A percentile compares a stretch with the other conserved stretches of the same genome.
Conservation (phyloP, 768 basidiomycete genomes). For the Tephrocybe sp. region DNA sequence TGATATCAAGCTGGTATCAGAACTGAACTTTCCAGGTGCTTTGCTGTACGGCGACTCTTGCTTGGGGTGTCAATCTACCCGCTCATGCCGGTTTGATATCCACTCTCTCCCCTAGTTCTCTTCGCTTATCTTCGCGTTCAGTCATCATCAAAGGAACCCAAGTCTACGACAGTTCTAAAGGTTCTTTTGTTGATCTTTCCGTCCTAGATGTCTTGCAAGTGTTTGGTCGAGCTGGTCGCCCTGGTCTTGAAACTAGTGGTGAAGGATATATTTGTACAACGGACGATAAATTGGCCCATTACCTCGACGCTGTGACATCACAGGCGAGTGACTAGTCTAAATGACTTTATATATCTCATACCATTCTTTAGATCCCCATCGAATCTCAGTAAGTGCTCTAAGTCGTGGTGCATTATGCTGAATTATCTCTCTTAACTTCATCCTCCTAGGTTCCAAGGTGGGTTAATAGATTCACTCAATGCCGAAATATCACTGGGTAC, state of each 20-base stretch:
- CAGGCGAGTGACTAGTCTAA: conserved; percentile 50
- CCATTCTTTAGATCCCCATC: conserved; percentile 72
- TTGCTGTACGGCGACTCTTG: conserved; percentile 96
- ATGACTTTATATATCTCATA: conserved; percentile 1
- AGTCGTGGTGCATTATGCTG: background rate
- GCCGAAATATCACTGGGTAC: conserved; percentile 96
- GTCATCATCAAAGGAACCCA: conserved; percentile 98
- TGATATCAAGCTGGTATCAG: background rate
- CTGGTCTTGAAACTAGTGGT: conserved; percentile 86
- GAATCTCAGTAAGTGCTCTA: conserved; percentile 78
- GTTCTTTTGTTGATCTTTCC: conserved; percentile 89
- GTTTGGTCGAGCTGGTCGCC: conserved; percentile 93
- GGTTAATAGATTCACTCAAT: conserved; percentile 90
- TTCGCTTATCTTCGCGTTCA: conserved; percentile 25
- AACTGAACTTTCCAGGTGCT: conserved; percentile 64
- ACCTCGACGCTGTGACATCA: conserved; percentile 83
- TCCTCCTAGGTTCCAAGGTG: conserved; percentile 64
- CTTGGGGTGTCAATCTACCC: conserved; percentile 99
- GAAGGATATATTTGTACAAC: conserved; percentile 97
- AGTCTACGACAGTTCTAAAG: conserved; percentile 88
- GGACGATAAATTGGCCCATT: conserved; percentile 89
- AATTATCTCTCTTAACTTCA: conserved; percentile 10
- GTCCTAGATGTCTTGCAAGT: conserved; percentile 96
- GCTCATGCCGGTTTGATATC: conserved; percentile 81
- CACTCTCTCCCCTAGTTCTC: conserved; percentile 7